Evolutionary conservation across 2,329 filamentous ascomycete genomes (phyloP).

Genomic region (Xylaria sp.): DNA sequence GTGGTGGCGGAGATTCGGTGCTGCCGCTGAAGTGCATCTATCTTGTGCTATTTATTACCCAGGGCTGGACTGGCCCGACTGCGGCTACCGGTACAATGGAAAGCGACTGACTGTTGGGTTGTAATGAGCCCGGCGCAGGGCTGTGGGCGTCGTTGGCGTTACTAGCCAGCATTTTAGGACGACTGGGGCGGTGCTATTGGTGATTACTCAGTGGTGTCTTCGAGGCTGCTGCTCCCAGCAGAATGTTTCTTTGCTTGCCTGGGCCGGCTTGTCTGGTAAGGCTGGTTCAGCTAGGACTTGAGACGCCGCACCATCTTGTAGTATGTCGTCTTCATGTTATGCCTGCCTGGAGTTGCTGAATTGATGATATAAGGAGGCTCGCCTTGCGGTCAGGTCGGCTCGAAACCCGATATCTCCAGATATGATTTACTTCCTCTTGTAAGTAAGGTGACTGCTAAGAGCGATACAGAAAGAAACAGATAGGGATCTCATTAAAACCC

Average conservation of each 20-base stretch:
- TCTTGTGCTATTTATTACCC: slow-evolving; percentile 14
- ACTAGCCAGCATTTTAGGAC: slow-evolving; percentile 7
- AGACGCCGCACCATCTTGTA: slow-evolving; percentile 25
- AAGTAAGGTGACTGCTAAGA: neutral
- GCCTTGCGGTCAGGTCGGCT: neutral
- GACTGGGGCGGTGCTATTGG: slow-evolving; percentile 3
- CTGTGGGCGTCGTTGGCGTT: slow-evolving; percentile 5
- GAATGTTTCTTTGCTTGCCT: slow-evolving; percentile 22
- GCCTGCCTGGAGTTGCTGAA: neutral
- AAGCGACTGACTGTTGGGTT: slow-evolving; percentile 15
- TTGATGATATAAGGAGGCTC: neutral
- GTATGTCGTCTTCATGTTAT: neutral
- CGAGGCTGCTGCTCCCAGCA: slow-evolving; percentile 8
- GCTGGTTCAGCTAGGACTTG: slow-evolving; percentile 39
- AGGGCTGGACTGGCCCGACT: neutral
- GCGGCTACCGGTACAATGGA: slow-evolving; percentile 10
- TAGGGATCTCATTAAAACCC: slow-evolving; percentile 3
- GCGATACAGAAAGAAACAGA: slow-evolving; percentile 1
- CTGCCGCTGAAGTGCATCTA: slow-evolving; percentile 18
- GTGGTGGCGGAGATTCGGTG: slow-evolving; percentile 12
- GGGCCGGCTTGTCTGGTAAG: slow-evolving; percentile 29
- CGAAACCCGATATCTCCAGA: no score
- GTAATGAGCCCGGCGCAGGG: slow-evolving; percentile 6
- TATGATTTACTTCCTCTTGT: neutral
- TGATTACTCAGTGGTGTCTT: slow-evolving; percentile 9